Evolutionary conservation across 768 basidiomycete species (phyloP), one percentile per base, ranked within the genome.

Genomic region (Russula lepida): DNA sequence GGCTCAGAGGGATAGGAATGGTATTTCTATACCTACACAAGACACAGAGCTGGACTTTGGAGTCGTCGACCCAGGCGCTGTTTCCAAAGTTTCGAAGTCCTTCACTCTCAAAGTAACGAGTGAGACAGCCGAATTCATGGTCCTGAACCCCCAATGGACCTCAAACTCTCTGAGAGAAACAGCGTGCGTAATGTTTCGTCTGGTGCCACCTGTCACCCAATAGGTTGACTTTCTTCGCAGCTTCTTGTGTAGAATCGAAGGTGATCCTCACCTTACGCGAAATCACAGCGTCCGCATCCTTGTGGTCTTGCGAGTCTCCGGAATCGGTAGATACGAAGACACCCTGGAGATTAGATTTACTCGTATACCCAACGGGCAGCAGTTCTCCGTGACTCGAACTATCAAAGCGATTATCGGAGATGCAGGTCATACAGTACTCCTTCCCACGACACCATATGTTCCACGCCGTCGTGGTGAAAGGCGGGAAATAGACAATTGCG

Each of bases 291-390:
- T 60, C 25, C 52, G 46, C 13, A 39, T 60, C 11, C 19, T 48
- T 2, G 43, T 60, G 19, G 44, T 44, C 44, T 21, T 54, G 51
- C 21, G 27, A 3, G 44, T 23, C 17, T 19, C 59, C n/a, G 46
- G 30, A 28, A 60, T 60, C 3, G 59, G 59, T 15, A 46, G 11
- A 28, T 54, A 60, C 17, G 44, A 60, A 53, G 59, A 60, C 33
- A 60, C 44, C 4, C 35, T 60, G 44, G 59, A 60, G 59, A 60
- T 60, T 13, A 54, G 37, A 54, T 60, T 60, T 33, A 1, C 21
- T 21, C 33, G 59, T 21, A 15, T 60, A 3, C 48, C 52, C n/a
- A 54, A 28, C 35, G 12, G 19, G 2, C 43, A 60, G 9, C 59
- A 39, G 6, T 60, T 60, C 17, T 37, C 35, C 13, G 53, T 60